A percentile compares a stretch with the other conserved stretches of the same genome.
Conservation (phyloP, 2,329 filamentous ascomycete genomes). For the Aspergillus vadensis region DNA sequence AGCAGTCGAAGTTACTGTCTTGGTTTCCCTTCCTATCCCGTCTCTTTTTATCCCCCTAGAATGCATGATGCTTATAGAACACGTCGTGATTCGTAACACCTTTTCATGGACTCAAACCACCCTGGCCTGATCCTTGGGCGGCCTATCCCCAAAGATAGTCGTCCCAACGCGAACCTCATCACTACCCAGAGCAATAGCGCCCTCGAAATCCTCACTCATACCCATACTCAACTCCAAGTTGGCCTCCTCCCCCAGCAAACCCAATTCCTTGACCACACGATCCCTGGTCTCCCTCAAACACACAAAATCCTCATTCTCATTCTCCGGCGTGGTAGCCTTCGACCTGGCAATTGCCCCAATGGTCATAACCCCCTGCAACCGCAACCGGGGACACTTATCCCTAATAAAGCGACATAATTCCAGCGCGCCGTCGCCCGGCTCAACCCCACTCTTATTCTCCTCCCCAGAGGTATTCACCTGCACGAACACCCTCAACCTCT, state of each 20-base stretch:
- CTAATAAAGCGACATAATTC: constrained; percentile 70
- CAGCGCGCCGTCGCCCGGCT: constrained; percentile 61
- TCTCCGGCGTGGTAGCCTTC: constrained; percentile 69
- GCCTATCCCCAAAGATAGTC: constrained; percentile 86
- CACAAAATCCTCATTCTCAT: constrained; percentile 90
- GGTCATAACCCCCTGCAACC: constrained; percentile 87
- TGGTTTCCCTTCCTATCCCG: background rate
- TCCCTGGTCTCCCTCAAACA: constrained; percentile 70
- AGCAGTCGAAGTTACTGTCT: background rate
- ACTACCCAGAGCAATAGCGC: constrained; percentile 79
- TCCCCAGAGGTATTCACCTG: constrained; percentile 97
- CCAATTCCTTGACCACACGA: constrained; percentile 65
- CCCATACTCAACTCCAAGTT: constrained; percentile 92
- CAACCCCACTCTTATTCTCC: constrained; percentile 77
- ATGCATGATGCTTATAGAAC: background rate
- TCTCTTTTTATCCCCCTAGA: background rate
- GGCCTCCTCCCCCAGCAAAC: constrained; percentile 47
- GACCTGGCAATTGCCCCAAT: constrained; percentile 92
- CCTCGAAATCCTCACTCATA: constrained; percentile 96
- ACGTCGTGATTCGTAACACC: constrained; percentile 1
- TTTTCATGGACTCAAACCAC: constrained; percentile 46
- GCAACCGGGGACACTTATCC: constrained; percentile 70
- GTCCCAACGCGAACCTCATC: constrained; percentile 89
- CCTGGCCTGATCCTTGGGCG: constrained; percentile 76
- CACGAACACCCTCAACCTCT: constrained; percentile 72